Percentiles rank a stretch among this genome's conserved stretches.
These are phyloP conservation scores for Amorphotheca resinae DNA, from an alignment of 495 filamentous ascomycete species.

Conservation along the genomic window DNA sequence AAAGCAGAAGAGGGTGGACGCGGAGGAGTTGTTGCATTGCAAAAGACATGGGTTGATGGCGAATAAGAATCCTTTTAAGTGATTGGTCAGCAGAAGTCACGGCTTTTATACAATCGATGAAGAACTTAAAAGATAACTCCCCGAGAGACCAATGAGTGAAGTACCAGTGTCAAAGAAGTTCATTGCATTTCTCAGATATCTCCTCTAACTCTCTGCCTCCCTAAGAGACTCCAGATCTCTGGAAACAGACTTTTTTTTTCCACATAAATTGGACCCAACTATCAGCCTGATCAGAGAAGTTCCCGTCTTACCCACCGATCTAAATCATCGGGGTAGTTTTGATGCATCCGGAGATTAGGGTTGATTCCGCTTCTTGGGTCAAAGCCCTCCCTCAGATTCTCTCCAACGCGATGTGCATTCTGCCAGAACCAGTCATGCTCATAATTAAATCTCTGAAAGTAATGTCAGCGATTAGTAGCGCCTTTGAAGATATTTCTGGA, in stretches of 20 bases:
- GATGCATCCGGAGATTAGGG: slow-evolving; percentile 4
- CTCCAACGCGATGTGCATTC: slow-evolving; percentile 12
- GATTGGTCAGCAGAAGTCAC: background rate
- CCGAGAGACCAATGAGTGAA: no score
- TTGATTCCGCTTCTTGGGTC: background rate
- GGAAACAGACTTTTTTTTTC: no score
- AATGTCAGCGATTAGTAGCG: background rate
- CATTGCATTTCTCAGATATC: no score
- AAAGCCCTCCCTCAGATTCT: slow-evolving; percentile 4
- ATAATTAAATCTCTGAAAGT: slow-evolving; percentile 9
- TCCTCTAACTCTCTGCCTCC: no score
- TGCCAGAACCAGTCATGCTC: slow-evolving; percentile 17
- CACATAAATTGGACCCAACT: no score
- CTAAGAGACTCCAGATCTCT: no score
- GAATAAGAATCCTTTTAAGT: background rate
- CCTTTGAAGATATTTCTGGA: background rate
- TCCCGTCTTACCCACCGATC: slow-evolving; percentile 7
- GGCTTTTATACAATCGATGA: no score
- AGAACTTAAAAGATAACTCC: no score
- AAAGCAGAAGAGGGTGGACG: background rate
- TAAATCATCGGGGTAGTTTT: background rate
- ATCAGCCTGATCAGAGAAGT: no score
- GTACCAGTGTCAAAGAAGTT: no score
- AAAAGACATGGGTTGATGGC: background rate
- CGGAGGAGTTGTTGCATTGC: background rate